Conservation (phyloP, 139 green algal species). For the Volvox reticuliferus region DNA sequence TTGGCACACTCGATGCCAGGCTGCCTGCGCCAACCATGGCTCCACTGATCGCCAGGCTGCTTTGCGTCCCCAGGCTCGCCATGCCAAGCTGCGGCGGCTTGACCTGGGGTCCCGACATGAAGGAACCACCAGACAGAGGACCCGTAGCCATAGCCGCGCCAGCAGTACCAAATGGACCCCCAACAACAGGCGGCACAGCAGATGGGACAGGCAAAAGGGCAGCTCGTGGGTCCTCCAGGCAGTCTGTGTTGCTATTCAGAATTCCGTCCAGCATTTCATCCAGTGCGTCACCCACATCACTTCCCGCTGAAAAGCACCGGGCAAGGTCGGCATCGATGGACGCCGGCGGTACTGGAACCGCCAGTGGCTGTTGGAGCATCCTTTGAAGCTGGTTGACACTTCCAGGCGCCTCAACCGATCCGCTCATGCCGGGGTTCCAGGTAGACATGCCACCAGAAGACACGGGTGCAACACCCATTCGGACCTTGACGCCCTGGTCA, state of each 20-base stretch:
- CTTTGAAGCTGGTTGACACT: neutral
- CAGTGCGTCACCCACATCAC: neutral
- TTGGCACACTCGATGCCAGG: slow-evolving; percentile 7
- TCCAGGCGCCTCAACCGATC: neutral
- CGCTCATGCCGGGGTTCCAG: neutral
- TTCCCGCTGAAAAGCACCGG: neutral
- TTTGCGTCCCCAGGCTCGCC: neutral
- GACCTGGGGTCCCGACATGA: neutral
- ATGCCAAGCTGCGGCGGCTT: neutral
- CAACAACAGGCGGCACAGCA: neutral
- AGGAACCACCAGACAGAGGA: neutral
- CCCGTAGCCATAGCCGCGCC: neutral
- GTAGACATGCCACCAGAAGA: neutral
- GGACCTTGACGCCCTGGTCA: slow-evolving; percentile 5
- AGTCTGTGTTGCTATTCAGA: neutral
- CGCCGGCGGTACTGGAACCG: neutral
- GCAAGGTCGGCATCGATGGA: neutral
- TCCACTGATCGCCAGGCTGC: neutral
- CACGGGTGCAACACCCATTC: neutral
- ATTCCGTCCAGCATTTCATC: slow-evolving; percentile 26
- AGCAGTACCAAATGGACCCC: neutral
- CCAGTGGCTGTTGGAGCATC: neutral
- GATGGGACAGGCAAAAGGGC: neutral
- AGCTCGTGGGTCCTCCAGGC: slow-evolving; percentile 2
- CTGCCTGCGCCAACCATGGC: neutral